Evolutionary conservation across 78 protist species (phyloP), one percentile per base, ranked within the genome.

Genomic region (Cavenderia fasciculata): DNA sequence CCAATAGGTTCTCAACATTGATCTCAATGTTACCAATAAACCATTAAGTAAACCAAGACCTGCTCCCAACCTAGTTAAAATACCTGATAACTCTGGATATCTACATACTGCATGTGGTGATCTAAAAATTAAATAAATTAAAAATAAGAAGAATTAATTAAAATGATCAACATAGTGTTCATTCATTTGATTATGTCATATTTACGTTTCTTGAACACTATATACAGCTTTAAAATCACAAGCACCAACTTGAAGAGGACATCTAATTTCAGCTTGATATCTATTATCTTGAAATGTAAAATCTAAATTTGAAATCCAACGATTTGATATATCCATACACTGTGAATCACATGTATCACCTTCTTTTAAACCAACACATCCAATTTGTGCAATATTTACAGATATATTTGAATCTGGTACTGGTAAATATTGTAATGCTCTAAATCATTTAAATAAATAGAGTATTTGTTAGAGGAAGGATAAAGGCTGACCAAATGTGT

Each of bases 71-170:
- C 40, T 65, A n/a, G 62, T 78, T 1, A 78, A 18, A 16, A 78
- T 52, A 2, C 76, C 76, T 47, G 47, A 52, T 36, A 78, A 43
- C 19, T 78, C 88, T 38, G 88, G 88, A 19, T 78, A 78, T 66
- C 88, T 78, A 54, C 88, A 78, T 19, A 78, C 88, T 52, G 76
- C 88, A 66, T 78, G 88, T 12, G 88, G 88, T 27, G 56, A 11
- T 11, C 68, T 78, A 47, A 2, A 47, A 23, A 4, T 18, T 31
- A 49, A 12, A 47, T 4, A 23, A 3, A 8, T 27, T 38, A 40
- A 19, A 34, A 40, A 38, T 34, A 3, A 29, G 31, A n/a, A 4
- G 6, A 29, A 63, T 38, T 31, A 4, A 27, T 27, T 63, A 33
- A 4, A 19, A 6, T 40, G n/a, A 21, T 63, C 18, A 21, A 63